Evolutionary conservation across 1,284 basidiomycete genomes (phyloP), one percentile per base, ranked within the genome.

Genomic region (Sporisorium graminicola): DNA sequence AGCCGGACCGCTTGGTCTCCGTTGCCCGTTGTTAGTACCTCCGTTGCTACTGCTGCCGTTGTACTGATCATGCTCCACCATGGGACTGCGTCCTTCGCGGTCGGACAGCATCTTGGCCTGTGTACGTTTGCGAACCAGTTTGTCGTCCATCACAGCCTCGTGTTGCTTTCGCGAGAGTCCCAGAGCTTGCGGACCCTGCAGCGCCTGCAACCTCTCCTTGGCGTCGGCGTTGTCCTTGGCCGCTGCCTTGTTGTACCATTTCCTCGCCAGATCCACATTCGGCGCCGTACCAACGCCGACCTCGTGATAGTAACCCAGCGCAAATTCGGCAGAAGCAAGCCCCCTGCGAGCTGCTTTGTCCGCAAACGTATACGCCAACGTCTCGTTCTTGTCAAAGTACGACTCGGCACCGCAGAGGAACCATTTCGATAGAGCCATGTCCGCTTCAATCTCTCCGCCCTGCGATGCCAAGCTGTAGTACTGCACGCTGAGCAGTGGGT

Each of bases 371-470:
- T 91, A 91, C 0, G 95, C 95, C 1, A 98, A 88, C 0, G 86
- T 87, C 85, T 98, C 95, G 86, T 97, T 94, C 87, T 95, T 95
- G 29, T 93, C 93, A 79, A 98, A 96, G 56, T 86, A 88, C 24
- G 90, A 90, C 40, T 93, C 91, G 0, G 91, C 91, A 0, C 93
- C 94, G 84, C 94, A 96, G 55, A 97, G 87, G 88, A 96, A 97
- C 95, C 94, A 97, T 86, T 95, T 97, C 86, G 90, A 91, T 52
- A 97, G 88, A 8, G 94, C 94, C 94, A 98, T 95, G 86, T 98
- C 94, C 0, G 95, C 95, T 84, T 98, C 94, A 46, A 90, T 88
- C 86, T 97, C 93, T 55, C 84, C 84, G n/a, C 79, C 83, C 54
- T 85, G 82, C 27, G 78, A 92, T 0, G 95, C 95, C 9, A 88